Base-by-base conservation (phyloP, 192 early-diverging fungal species). In the Phlyctochytrium arcticum region DNA sequence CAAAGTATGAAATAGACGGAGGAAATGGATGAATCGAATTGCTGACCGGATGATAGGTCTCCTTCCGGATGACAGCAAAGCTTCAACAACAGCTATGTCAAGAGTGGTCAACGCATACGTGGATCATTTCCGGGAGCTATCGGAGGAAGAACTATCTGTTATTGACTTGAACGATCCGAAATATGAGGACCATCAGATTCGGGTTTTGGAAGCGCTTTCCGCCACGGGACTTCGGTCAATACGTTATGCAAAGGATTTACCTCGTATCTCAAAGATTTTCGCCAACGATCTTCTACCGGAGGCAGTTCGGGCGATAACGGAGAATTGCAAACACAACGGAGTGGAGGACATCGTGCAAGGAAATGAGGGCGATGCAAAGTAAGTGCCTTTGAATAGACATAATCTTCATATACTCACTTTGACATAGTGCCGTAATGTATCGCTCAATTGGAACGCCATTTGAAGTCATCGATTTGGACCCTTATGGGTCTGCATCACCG, bases 161-260 rank as follows among this genome's bases (percentile, higher is more conserved):
- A 19, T 29, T 4, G 57, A 51, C 53, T 12, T 36, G 36, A 17
- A 32, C 2, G n/a, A 44, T 19, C 10, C 19, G 9, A 53, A 68
- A 34, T 34, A 26, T 23, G 59, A 51, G 34, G 21, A 57, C 1
- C 42, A 64, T 31, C 67, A 63, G 69, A 70, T 69, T 64, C 73
- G 31, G 37, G 82, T 98, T 21, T 74, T 99, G 19, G 97, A 99
- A 73, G 97, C 94, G 5, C 82, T 99, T 23, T 89, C 94, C 0
- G 97, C 97, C 10, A 91, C 92, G 29, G 97, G 97, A 5, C 71
- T 99, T 39, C 82, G 97, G 42, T 93, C 96, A 4, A 86, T 99
- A 57, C 90, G 97, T 23, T 99, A 99, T 67, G 97, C 95, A 37
- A 93, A 93, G 64, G 95, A 98, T 68, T 90, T 97, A 32, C 23